Conservation (phyloP, 495 filamentous ascomycete genomes). For the Jackrogersella minutella region DNA sequence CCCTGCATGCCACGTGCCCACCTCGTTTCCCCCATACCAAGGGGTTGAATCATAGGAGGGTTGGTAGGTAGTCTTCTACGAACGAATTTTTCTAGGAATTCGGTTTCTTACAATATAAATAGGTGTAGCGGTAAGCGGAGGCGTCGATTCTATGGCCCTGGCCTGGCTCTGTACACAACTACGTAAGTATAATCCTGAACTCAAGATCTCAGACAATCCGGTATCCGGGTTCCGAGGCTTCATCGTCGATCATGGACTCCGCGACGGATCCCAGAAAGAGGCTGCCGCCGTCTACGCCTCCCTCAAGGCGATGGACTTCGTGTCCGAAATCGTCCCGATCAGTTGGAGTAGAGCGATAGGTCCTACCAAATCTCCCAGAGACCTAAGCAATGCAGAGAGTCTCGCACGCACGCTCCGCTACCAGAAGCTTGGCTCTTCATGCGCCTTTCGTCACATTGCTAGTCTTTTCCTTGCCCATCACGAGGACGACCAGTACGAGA, state of each 20-base stretch:
- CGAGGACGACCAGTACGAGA: conserved; percentile 86
- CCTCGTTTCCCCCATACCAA: conserved; percentile 49
- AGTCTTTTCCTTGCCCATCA: conserved; percentile 83
- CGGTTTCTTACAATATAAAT: neutral
- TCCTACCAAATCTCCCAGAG: conserved; percentile 43
- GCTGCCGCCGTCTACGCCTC: conserved; percentile 65
- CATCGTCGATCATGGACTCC: conserved; percentile 80
- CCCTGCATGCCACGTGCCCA: conserved; percentile 59
- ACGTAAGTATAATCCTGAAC: conserved; percentile 31
- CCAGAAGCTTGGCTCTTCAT: conserved; percentile 69
- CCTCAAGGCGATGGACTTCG: conserved; percentile 51
- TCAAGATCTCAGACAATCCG: conserved; percentile 49
- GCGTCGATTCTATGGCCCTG: conserved; percentile 95
- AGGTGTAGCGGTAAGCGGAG: conserved; percentile 91
- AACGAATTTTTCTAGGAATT: neutral
- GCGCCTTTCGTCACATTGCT: conserved; percentile 55
- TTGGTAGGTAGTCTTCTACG: conserved; percentile 48
- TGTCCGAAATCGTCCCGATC: conserved; percentile 36
- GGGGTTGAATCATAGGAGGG: conserved; percentile 33
- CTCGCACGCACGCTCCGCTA: conserved; percentile 79
- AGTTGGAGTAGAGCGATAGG: conserved; percentile 48
- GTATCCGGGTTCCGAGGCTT: conserved; percentile 64
- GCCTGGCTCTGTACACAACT: conserved; percentile 70
- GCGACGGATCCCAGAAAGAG: conserved; percentile 73
- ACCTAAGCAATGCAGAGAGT: conserved; percentile 75